Evolutionary conservation across 1,284 basidiomycete genomes (phyloP), one percentile per base, ranked within the genome.

Genomic region (Macrocystidia cucumis): DNA sequence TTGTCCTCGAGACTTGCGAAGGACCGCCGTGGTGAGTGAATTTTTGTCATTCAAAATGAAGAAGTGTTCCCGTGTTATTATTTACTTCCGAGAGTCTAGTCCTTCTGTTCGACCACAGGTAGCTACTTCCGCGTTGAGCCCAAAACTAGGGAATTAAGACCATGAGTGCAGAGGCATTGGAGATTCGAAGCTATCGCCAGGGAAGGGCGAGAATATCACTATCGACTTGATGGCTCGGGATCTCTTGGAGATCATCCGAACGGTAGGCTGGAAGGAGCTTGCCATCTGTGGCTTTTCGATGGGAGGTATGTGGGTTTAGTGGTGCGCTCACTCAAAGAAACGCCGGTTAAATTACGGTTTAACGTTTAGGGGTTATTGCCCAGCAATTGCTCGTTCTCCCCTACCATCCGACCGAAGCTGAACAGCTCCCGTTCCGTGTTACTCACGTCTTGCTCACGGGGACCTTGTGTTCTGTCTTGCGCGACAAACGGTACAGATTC

Each of bases 361-460:
- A n/a, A n/a, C n/a, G n/a, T n/a, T 7, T 34, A 67, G 65, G 66
- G 8, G 51, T 59, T 8, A 45, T 70, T 27, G 44, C 57, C 5
- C 65, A 67, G 41, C 62, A 67, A 41, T 43, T 69, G 5, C 44
- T 69, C n/a, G 53, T 67, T 32, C 49, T 71, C 5, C 65, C 64
- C 4, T 56, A 57, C 42, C 54, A 62, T 38, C 27, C 50, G 5
- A 46, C 42, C 4, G 47, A 54, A 12, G 56, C 67, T 7, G 49
- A 51, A 7, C 43, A 48, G 9, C 50, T 69, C 7, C 57, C 59
- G 13, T 69, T 68, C 47, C 49, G 41, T 8, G 50, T 63, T 14
- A 61, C 62, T 2, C 65, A 67, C 44, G 53, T 64, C 12, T 39
- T 68, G 14, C 52, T 69, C 2, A 49, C 59, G 4, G 57, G 52